Conservation (phyloP, 345 rosid genomes). For the Arabidopsis arenosa region DNA sequence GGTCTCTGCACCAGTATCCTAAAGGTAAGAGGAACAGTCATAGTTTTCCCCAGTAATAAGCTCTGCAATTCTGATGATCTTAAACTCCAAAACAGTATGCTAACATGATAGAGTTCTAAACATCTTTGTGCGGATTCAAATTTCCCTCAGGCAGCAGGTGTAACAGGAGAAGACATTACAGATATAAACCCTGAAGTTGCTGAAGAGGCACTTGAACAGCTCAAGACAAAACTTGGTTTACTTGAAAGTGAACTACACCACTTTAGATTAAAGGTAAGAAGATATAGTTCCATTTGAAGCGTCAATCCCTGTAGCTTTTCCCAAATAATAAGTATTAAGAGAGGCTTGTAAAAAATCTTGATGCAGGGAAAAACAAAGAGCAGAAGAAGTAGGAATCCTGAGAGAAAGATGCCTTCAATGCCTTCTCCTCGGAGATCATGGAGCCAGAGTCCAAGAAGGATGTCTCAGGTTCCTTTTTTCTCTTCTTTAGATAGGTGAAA, state of each 20-base stretch:
- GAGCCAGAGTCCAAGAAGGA: conserved; percentile 57
- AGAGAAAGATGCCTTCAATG: conserved; percentile 50
- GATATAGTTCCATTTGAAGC: not conserved
- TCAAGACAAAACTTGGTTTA: conserved; percentile 58
- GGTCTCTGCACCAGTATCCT: conserved; percentile 71
- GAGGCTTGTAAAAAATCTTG: not conserved
- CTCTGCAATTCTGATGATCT: not conserved
- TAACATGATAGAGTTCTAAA: not conserved
- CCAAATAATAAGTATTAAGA: not conserved
- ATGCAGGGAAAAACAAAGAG: conserved; percentile 55
- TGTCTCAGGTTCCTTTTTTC: conserved; percentile 56
- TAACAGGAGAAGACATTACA: conserved; percentile 51
- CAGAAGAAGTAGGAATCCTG: conserved; percentile 61
- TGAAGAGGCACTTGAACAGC: conserved; percentile 79
- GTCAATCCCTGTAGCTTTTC: not conserved
- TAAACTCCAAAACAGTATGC: conserved; percentile 10
- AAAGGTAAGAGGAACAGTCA: conserved; percentile 53
- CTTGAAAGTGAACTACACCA: conserved; percentile 74
- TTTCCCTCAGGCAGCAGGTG: conserved; percentile 48
- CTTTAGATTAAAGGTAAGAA: conserved; percentile 61
- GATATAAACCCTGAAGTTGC: conserved; percentile 69
- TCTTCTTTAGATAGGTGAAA: conserved; percentile 60
- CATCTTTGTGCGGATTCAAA: conserved; percentile 1
- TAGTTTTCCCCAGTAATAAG: not conserved
- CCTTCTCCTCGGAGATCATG: conserved; percentile 55